phyloP scores from a whole-genome alignment of 2,329 filamentous ascomycete genomes.

The Pseudogymnoascus sp. region DNA sequence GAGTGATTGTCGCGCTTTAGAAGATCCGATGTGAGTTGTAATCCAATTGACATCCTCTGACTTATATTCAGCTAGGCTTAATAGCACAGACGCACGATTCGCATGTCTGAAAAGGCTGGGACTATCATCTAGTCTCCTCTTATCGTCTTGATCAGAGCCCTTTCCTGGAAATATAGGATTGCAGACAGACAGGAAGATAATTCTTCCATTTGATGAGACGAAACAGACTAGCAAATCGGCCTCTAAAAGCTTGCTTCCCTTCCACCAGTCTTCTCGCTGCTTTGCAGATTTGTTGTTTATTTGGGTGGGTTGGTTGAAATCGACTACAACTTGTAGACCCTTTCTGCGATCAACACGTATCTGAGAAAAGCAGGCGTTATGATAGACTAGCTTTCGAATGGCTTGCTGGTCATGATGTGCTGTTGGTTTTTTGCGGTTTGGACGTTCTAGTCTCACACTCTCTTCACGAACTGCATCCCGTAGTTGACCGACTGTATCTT shows the following conservation, averaged over 20 bases:
- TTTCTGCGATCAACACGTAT: conserved; percentile 20
- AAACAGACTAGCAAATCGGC: conserved; percentile 45
- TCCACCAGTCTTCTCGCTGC: conserved; percentile 43
- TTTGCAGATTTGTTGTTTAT: conserved; percentile 19
- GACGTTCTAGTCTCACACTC: conserved; percentile 26
- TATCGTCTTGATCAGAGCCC: conserved; percentile 15
- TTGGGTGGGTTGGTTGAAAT: conserved; percentile 39
- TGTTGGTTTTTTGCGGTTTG: conserved; percentile 34
- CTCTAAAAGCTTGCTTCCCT: conserved; percentile 40
- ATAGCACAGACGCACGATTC: conserved; percentile 24
- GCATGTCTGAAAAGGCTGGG: conserved; percentile 23
- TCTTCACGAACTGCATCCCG: conserved; percentile 40
- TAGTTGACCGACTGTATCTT: conserved; percentile 49
- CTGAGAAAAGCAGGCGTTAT: conserved; percentile 17
- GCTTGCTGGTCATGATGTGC: conserved; percentile 26
- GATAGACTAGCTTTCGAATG: conserved; percentile 30
- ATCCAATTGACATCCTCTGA: conserved; percentile 20
- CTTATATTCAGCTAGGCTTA: conserved; percentile 26
- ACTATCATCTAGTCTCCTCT: conserved; percentile 15
- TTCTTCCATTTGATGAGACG: conserved; percentile 32
- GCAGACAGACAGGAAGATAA: conserved; percentile 38
- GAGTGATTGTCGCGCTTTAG: conserved; percentile 29
- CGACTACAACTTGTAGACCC: conserved; percentile 39
- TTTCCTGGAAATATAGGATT: conserved; percentile 19
- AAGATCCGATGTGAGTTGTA: conserved; percentile 14